Evolutionary conservation across 2,329 filamentous ascomycete genomes (phyloP).

Genomic region (Scortechinia acanthostroma): DNA sequence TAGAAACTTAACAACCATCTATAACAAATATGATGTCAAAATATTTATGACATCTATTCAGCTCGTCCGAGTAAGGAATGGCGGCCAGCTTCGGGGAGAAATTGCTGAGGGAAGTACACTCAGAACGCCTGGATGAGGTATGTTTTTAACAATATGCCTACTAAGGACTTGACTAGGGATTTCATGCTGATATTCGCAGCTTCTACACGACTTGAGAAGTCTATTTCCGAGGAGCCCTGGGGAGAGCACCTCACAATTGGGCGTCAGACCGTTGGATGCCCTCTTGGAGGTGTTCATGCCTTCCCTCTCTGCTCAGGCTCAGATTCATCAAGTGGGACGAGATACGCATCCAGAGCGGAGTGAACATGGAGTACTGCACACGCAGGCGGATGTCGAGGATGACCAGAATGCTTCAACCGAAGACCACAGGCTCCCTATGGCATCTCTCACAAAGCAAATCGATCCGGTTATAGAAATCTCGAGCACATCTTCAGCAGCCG

Average conservation of each 20-base stretch:
- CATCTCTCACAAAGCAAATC: neutral
- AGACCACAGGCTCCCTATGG: too few relatives aligned
- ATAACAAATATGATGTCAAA: too few relatives aligned
- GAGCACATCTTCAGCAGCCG: neutral
- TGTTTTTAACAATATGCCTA: neutral
- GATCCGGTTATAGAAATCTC: neutral
- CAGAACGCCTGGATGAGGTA: neutral
- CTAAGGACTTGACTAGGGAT: too few relatives aligned
- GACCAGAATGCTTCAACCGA: neutral
- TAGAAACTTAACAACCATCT: too few relatives aligned
- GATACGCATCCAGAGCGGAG: too few relatives aligned
- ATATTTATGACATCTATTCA: too few relatives aligned
- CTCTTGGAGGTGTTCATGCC: constrained; percentile 1
- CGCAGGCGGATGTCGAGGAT: neutral
- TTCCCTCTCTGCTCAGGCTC: neutral
- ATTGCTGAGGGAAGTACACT: neutral
- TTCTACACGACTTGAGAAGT: neutral
- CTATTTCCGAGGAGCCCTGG: neutral
- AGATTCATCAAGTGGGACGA: too few relatives aligned
- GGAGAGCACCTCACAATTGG: neutral
- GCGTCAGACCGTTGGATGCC: neutral
- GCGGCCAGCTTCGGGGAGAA: neutral
- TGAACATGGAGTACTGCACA: neutral
- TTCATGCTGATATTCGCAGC: neutral
- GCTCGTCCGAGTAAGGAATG: too few relatives aligned